Evolutionary conservation across 23 red algal species (phyloP), one percentile per base, ranked within the genome.

Genomic region (Chondrus crispus): DNA sequence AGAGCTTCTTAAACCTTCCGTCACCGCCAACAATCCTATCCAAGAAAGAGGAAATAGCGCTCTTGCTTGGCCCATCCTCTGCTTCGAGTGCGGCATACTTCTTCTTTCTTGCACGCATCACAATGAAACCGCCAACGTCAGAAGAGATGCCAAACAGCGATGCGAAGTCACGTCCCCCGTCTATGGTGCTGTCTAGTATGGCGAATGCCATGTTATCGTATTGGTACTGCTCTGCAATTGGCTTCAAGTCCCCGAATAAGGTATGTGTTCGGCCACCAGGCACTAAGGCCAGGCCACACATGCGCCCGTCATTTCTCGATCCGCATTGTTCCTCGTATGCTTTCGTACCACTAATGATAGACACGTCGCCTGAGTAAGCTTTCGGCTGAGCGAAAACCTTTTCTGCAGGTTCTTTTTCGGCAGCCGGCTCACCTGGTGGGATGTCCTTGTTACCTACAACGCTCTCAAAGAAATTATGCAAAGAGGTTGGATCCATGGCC

Each of bases 181-280:
- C 71, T 1, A 48, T 44, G 29, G 46, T 52, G 51, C 32, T 77
- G 45, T 94, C 91, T 6, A 87, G n/a, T 13, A 94, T 70, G 12
- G 81, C 81, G 36, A 94, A 94, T n/a, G 91, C 91, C 62, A 94
- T 74, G 41, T 94, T 94, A 51, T 94, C 91, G 48, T 87, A 94
- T 9, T 80, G 91, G 78, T 86, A 94, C 63, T 81, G 74, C 18
- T 87, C 46, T 3, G 91, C 91, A 62, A 94, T 46, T 19, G 42
- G 69, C 36, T 77, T 73, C 16, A 94, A n/a, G 32, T 78, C 45
- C 26, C 29, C 50, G 38, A 48, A 49, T 3, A 68, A 35, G 28
- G 22, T 51, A 46, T 87, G 47, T 7, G 44, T 41, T 32, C 74
- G 50, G 4, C 72, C 70, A 30, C 82, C 91, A 5, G 68, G 37